Evolutionary conservation across 1,139 yeast genomes (phyloP), one percentile per base, ranked within the genome.

Genomic region (Pneumocystis wakefieldiae): DNA sequence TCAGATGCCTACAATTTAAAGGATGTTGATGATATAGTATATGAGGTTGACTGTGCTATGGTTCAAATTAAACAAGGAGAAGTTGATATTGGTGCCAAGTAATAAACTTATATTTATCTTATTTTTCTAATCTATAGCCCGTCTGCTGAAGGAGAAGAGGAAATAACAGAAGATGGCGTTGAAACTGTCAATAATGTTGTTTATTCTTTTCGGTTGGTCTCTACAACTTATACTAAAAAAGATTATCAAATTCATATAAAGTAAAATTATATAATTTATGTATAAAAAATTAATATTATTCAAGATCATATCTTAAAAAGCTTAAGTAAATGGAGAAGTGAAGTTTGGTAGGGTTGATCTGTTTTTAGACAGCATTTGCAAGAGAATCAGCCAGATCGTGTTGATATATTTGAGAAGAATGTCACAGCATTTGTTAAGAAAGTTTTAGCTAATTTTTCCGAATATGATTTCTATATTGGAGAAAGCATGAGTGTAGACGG

Each of bases 381-480:
- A 75, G 97, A 91, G 82, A 73, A 81, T 72, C 77, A 83, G 81
- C 97, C 98, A 75, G 97, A 91, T 63, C 82, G 80, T 71, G 83
- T 92, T 73, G 85, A 86, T 74, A 80, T 77, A 70, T 92, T 92
- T 78, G 97, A 91, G 84, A 91, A 91, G 83, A 97, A 97, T 77
- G 98, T 98, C 72, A 82, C 85, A 71, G 80, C 87, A 72, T 91
- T 89, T 83, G 95, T 87, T 79, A 92, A 94, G 87, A 94, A 92
- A 84, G 86, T 92, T 71, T 78, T 92, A 73, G 87, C 85, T 73
- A 86, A 90, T 78, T 92, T 92, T 92, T 86, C 85, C 77, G 98
- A 92, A 84, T 92, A 94, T 95, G 98, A 92, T 76, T 92, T 92
- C 84, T 92, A 80, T 90, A 92, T 96, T 72, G 98, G 98, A 83